These are phyloP conservation scores for Oldenlandia corymbosa DNA, from an alignment of 257 asterid genomes.

Conservation along the genomic window DNA sequence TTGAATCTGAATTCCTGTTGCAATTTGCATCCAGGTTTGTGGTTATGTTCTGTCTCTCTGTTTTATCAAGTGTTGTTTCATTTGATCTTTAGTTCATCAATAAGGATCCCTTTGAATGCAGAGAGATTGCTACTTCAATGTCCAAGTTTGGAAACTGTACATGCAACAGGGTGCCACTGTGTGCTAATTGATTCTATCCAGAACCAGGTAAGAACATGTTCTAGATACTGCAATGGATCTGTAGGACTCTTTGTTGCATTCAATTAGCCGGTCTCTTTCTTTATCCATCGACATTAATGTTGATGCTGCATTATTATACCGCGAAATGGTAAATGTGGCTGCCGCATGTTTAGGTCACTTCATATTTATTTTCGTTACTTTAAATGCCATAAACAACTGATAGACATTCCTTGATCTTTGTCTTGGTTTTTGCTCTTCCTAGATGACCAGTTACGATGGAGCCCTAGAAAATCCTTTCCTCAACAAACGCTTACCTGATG, in stretches of 20 bases:
- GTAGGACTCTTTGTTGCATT: background rate
- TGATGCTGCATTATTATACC: too few relatives aligned
- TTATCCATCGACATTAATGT: too few relatives aligned
- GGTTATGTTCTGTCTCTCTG: background rate
- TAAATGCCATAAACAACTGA: background rate
- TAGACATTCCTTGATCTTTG: background rate
- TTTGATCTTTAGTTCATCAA: slow-evolving; percentile 8
- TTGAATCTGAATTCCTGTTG: slow-evolving; percentile 78
- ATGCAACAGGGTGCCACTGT: slow-evolving; percentile 69
- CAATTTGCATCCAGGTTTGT: slow-evolving; percentile 79
- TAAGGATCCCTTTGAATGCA: slow-evolving; percentile 25
- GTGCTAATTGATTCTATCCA: slow-evolving; percentile 61
- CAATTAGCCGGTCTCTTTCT: background rate
- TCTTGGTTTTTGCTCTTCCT: slow-evolving; percentile 7
- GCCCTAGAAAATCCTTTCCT: slow-evolving; percentile 37
- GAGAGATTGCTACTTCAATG: slow-evolving; percentile 87
- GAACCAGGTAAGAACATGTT: slow-evolving; percentile 52
- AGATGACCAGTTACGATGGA: slow-evolving; percentile 44
- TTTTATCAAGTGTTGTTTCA: background rate
- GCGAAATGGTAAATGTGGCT: background rate
- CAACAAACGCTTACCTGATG: slow-evolving; percentile 80
- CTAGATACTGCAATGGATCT: background rate
- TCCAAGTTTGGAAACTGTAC: slow-evolving; percentile 68
- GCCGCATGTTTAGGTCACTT: background rate
- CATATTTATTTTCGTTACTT: background rate